phyloP scores from a whole-genome alignment of 768 basidiomycete genomes.

The Boletus pseudopeckii region DNA sequence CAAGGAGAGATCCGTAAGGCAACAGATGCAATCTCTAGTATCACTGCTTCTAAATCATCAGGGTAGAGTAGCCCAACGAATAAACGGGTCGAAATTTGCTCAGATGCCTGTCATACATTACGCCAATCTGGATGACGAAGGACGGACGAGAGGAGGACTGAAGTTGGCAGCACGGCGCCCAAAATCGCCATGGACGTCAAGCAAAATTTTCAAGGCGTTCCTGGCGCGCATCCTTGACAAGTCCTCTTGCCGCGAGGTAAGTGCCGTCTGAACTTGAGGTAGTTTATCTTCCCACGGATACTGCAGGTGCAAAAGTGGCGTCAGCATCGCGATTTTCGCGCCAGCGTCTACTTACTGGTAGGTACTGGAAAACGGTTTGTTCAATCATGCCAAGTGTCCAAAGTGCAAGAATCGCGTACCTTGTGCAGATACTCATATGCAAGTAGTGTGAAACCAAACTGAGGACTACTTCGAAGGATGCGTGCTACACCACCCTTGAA shows the following conservation, averaged over 20 bases:
- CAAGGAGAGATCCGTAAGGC: not conserved
- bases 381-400: not conserved
- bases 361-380: slow-evolving; percentile 20
- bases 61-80: slow-evolving; percentile 1
- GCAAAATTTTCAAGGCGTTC: slow-evolving; percentile 89
- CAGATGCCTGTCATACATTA: slow-evolving; percentile 8
- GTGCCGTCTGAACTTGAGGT: slow-evolving; percentile 63
- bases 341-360: slow-evolving; percentile 26
- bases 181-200: slow-evolving; percentile 91
- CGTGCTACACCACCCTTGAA: slow-evolving; percentile 93
- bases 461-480: slow-evolving; percentile 81
- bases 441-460: slow-evolving; percentile 92
- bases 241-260: slow-evolving; percentile 73
- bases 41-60: slow-evolving; percentile 15
- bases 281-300: slow-evolving; percentile 80
- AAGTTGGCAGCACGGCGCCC: slow-evolving; percentile 52
- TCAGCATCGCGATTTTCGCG: slow-evolving; percentile 6
- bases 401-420: slow-evolving; percentile 35
- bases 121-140: slow-evolving; percentile 18
- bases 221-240: slow-evolving; percentile 86
- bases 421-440: slow-evolving; percentile 73
- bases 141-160: slow-evolving; percentile 21
- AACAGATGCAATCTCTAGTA: slow-evolving; percentile 7
- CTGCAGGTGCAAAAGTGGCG: slow-evolving; percentile 34
- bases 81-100: not conserved